These are phyloP conservation scores for Trichoderma arundinaceum DNA, from an alignment of 2,329 filamentous ascomycete species.

Conservation along the genomic window DNA sequence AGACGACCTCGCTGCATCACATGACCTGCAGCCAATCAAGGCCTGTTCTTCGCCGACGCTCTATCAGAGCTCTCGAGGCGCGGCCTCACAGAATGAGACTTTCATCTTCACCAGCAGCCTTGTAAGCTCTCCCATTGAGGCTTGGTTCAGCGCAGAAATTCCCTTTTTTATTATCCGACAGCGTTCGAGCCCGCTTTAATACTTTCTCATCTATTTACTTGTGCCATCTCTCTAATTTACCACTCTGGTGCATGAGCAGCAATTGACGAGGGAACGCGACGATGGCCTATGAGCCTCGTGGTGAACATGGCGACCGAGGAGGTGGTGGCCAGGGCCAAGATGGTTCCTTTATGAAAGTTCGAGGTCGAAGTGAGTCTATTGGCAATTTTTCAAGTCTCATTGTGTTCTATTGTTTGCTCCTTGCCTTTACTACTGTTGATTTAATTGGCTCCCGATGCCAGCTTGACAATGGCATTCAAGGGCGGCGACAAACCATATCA, in stretches of 20 bases:
- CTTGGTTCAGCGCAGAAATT: not conserved
- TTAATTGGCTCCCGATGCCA: not conserved
- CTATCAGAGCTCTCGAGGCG: slow-evolving; percentile 26
- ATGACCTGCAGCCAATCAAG: slow-evolving; percentile 30
- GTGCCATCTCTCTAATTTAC: not conserved
- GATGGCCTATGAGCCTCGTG: slow-evolving; percentile 62
- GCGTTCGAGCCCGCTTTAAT: not conserved
- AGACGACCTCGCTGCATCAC: not conserved
- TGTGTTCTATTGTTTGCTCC: not conserved
- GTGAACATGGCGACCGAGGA: slow-evolving; percentile 53
- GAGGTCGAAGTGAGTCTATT: slow-evolving; percentile 56
- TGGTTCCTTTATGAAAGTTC: slow-evolving; percentile 54
- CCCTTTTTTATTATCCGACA: not conserved
- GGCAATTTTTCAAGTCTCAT: not conserved
- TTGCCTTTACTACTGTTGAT: not conserved
- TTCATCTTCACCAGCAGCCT: slow-evolving; percentile 14
- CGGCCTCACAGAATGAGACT: slow-evolving; percentile 22
- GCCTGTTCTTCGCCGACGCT: slow-evolving; percentile 3
- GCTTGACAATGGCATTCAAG: not conserved
- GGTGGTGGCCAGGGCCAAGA: slow-evolving; percentile 49
- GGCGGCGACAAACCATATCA: no score
- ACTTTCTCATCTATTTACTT: not conserved
- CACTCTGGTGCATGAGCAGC: slow-evolving; percentile 26
- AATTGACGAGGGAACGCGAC: slow-evolving; percentile 37
- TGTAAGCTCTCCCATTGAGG: not conserved